phyloP scores from a whole-genome alignment of 2,329 filamentous ascomycete genomes.

The Clonostachys rhizophaga region DNA sequence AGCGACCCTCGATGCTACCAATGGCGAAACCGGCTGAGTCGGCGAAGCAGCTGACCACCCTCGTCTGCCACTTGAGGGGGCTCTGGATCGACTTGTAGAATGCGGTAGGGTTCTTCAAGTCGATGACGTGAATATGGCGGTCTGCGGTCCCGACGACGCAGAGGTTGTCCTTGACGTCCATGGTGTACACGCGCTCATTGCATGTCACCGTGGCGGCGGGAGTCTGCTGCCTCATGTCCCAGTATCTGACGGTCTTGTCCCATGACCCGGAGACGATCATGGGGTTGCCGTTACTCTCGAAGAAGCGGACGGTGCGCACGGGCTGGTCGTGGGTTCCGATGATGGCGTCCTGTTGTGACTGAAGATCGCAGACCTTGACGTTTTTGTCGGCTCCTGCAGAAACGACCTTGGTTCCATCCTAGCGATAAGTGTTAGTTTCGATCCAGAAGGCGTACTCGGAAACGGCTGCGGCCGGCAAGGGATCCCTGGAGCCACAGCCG shows the following conservation, averaged over 20 bases:
- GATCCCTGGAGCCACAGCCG: background rate
- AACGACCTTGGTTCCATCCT: conserved; percentile 89
- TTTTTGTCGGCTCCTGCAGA: conserved; percentile 89
- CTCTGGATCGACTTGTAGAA: conserved; percentile 97
- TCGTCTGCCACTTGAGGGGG: conserved; percentile 96
- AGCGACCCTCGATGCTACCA: conserved; percentile 93
- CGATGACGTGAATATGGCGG: conserved; percentile 92
- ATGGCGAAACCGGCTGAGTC: conserved; percentile 91
- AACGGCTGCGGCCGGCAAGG: no score
- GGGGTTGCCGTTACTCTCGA: conserved; percentile 65
- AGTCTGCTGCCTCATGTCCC: conserved; percentile 68
- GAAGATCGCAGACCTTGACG: conserved; percentile 82
- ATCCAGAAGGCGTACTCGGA: no score
- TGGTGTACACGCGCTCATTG: conserved; percentile 80
- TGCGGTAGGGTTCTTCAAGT: conserved; percentile 80
- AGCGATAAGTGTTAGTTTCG: background rate
- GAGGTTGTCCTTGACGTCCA: conserved; percentile 86
- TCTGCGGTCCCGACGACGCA: conserved; percentile 92
- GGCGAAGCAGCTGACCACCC: conserved; percentile 90
- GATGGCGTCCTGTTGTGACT: conserved; percentile 60
- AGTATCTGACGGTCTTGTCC: conserved; percentile 90
- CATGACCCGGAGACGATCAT: conserved; percentile 91
- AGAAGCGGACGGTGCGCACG: conserved; percentile 74
- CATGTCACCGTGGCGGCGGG: conserved; percentile 62
- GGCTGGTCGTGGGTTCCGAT: conserved; percentile 83